Evolutionary conservation across 176 grass and related monocot genomes (phyloP).

Genomic region (Triticum timopheevii): DNA sequence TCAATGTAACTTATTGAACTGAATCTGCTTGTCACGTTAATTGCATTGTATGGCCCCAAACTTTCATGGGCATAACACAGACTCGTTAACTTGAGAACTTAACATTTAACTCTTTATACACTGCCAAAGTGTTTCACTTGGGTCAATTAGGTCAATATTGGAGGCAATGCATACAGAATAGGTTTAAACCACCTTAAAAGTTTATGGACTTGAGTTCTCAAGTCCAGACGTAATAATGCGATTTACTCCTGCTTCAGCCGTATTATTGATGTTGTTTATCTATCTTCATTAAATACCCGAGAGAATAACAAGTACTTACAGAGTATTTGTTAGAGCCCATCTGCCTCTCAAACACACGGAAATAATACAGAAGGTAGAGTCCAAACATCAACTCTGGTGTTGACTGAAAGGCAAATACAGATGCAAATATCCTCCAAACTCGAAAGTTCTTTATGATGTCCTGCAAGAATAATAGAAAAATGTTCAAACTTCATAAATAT

Average conservation of each 20-base stretch:
- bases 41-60: conserved; percentile 6
- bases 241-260: neutral
- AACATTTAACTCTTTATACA: neutral
- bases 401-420: conserved; percentile 77
- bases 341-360: conserved; percentile 97
- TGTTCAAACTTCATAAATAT: neutral
- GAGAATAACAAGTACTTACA: conserved; percentile 34
- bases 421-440: conserved; percentile 76
- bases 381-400: conserved; percentile 91
- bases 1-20: neutral
- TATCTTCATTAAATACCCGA: neutral
- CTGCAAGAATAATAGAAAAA: conserved; percentile 49
- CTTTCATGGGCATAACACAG: neutral
- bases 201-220: neutral
- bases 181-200: conserved; percentile 6
- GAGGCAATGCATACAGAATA: neutral
- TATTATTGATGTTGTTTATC: neutral
- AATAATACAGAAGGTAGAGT: conserved; percentile 90
- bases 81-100: conserved; percentile 17
- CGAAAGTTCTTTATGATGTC: conserved; percentile 62
- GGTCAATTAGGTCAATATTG: neutral
- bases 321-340: conserved; percentile 98
- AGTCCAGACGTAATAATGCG: neutral
- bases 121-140: neutral
- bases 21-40: neutral